Base-by-base conservation (phyloP, 495 filamentous ascomycete species). In the Durotheca rogersii region DNA sequence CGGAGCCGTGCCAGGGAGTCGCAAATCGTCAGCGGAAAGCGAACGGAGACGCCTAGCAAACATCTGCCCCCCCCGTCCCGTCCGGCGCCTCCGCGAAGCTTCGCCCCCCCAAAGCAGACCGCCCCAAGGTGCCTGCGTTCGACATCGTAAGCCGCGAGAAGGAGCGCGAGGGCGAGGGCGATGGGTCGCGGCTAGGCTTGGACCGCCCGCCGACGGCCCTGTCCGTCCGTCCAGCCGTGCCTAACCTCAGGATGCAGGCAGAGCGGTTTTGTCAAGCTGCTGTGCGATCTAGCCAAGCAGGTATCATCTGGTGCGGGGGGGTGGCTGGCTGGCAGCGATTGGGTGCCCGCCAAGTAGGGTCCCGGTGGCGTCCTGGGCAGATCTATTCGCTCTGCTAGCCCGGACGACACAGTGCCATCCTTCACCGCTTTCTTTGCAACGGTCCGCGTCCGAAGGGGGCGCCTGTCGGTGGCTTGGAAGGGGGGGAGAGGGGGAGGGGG, bases 401-500 rank as follows among this genome's bases (percentile, higher is more conserved):
- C 15, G 16, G 16, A 17, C 18, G 15, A 11, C 32, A 27, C 17
- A 12, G 11, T 31, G 4, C 39, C 37, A 27, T 39, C 44, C 33
- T 34, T 27, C n/a, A 23, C 39, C 39, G 47, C 43, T 31, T 43
- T 38, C 43, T 31, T 43, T 38, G 37, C 41, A 43, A 34, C 18
- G 18, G 35, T 16, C 36, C 41, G 37, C 40, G 30, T 42, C 17
- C 2, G 31, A 47, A 37, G 10, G 23, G 43, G 40, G 49, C 40
- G 41, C 41, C 21, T 53, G 43, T 25, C 44, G 44, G 34, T 49
- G 44, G 55, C 44, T 39, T 58, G 38, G 41, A 46, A 46, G 31
- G 7, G 21, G 41, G 33, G 52, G 45, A 43, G 45, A 12, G 21
- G 37, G n/a, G 38, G 41, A 46, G 41, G 31, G 7, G 21, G 41